Percentiles rank a stretch among this genome's conserved stretches.
Conservation (phyloP, 768 basidiomycete genomes). For the Boletales sp. region DNA sequence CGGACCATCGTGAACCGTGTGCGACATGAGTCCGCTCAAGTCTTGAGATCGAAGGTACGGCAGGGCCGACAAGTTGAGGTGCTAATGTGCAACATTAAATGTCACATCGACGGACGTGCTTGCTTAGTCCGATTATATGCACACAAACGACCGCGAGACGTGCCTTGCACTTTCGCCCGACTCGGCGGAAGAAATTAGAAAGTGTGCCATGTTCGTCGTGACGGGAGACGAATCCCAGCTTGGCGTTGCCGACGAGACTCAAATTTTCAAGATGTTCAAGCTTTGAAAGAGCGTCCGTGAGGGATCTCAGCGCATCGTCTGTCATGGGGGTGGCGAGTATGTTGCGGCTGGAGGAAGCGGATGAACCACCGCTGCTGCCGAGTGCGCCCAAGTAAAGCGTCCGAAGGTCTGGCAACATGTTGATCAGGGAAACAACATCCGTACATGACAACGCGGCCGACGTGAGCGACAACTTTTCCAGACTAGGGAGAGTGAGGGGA, state of each 20-base stretch:
- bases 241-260: constrained; percentile 62
- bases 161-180: constrained; percentile 62
- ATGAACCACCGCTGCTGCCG: constrained; percentile 42
- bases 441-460: constrained; percentile 44
- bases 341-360: constrained; percentile 42
- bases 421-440: constrained; percentile 41
- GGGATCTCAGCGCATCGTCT: constrained; percentile 41
- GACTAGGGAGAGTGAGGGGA: constrained; percentile 9
- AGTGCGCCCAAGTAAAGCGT: constrained; percentile 58
- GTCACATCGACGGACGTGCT: background rate
- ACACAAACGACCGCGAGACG: constrained; percentile 1
- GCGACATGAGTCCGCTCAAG: constrained; percentile 44
- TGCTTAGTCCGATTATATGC: background rate
- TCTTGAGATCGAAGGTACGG: constrained; percentile 47
- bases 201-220: constrained; percentile 33
- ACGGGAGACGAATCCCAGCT: constrained; percentile 43
- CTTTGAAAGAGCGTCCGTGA: constrained; percentile 40
- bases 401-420: constrained; percentile 38
- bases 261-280: constrained; percentile 45
- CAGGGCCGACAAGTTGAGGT: constrained; percentile 57
- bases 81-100: constrained; percentile 30
- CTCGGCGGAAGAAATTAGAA: constrained; percentile 42
- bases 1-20: constrained; percentile 10
- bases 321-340: constrained; percentile 53
- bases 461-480: constrained; percentile 65